phyloP scores from a whole-genome alignment of 306 rosid genomes.

The Lagenaria siceraria region DNA sequence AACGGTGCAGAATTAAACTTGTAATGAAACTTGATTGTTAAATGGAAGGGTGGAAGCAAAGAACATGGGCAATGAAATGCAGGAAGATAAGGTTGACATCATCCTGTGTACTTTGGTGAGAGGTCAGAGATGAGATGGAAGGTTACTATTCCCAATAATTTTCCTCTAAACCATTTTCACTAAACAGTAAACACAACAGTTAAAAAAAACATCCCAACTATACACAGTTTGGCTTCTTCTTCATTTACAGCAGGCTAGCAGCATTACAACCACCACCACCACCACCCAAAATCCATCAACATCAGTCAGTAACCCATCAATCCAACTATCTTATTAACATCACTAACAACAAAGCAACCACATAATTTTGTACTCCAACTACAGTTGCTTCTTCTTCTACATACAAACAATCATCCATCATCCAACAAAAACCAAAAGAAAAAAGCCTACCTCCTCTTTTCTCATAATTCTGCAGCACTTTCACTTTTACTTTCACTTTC shows the following conservation, averaged over 20 bases:
- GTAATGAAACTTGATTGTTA: not conserved
- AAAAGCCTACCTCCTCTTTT: not conserved
- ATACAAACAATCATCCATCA: not conserved
- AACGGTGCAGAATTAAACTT: no score
- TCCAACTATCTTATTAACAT: not conserved
- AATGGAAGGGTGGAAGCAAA: not conserved
- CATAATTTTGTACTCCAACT: not conserved
- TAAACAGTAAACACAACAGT: not conserved
- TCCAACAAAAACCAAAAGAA: not conserved
- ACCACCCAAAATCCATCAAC: not conserved
- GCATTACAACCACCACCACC: not conserved
- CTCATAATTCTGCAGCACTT: not conserved
- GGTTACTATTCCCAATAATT: no score
- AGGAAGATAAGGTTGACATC: no score
- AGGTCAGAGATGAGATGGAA: no score
- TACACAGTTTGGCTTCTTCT: not conserved
- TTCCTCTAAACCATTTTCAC: no score
- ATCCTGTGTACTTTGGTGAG: no score
- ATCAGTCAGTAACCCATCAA: not conserved
- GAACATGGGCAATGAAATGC: no score
- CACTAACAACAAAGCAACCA: not conserved
- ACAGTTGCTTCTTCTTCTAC: not conserved
- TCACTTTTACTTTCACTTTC: no score
- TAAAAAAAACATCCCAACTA: no score
- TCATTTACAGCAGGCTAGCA: not conserved